A percentile compares a stretch with the other conserved stretches of the same genome.
Conservation (phyloP, 805 yeast species). For the Millerozyma miso region DNA sequence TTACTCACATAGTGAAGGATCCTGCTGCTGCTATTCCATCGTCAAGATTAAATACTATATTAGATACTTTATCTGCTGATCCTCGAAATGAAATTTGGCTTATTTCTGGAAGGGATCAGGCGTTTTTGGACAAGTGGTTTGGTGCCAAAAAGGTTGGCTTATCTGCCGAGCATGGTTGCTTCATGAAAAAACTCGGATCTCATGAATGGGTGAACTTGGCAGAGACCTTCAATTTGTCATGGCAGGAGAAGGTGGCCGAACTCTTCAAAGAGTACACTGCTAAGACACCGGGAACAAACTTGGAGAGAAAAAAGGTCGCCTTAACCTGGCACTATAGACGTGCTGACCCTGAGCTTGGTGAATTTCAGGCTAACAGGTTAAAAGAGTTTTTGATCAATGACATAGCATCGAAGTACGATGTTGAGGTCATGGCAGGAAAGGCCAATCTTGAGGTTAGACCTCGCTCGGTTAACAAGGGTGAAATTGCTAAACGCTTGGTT, state of each 20-base stretch:
- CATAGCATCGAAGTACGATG: slow-evolving; percentile 64
- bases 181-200: slow-evolving; percentile 68
- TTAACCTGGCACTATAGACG: slow-evolving; percentile 97
- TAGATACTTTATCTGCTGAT: slow-evolving; percentile 62
- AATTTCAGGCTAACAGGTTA: slow-evolving; percentile 75
- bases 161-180: slow-evolving; percentile 97
- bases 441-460: slow-evolving; percentile 98
- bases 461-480: slow-evolving; percentile 91
- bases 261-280: slow-evolving; percentile 74
- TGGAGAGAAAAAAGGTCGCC: slow-evolving; percentile 89
- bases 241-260: slow-evolving; percentile 82
- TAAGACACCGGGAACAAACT: slow-evolving; percentile 83
- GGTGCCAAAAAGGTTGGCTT: slow-evolving; percentile 73
- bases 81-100: slow-evolving; percentile 89
- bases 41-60: slow-evolving; percentile 55
- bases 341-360: slow-evolving; percentile 91
- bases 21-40: slow-evolving; percentile 99
- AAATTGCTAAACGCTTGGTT: slow-evolving; percentile 80
- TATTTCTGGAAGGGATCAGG: slow-evolving; percentile 92
- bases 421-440: slow-evolving; percentile 95
- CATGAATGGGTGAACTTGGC: slow-evolving; percentile 81
- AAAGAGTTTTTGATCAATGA: slow-evolving; percentile 57
- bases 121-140: slow-evolving; percentile 82
- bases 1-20: slow-evolving; percentile 92
- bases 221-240: slow-evolving; percentile 80